Conservation (phyloP, 345 rosid species). For the Dipteronia sinensis region DNA sequence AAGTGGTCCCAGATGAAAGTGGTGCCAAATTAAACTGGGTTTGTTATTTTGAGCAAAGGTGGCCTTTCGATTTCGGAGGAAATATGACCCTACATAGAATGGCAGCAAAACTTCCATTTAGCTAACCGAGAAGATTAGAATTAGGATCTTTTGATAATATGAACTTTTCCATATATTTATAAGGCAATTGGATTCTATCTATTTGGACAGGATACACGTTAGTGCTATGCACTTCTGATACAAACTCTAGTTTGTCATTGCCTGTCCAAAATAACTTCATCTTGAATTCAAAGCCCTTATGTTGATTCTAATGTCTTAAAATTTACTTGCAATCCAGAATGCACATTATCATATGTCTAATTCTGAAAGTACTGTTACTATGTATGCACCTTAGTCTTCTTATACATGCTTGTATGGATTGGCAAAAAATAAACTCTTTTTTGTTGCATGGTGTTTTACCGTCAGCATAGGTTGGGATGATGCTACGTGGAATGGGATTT, state of each 20-base stretch:
- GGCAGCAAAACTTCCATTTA: neutral
- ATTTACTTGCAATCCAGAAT: neutral
- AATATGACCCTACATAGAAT: constrained; percentile 10
- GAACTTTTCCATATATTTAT: neutral
- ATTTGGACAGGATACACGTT: neutral
- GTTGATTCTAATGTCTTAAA: constrained; percentile 4
- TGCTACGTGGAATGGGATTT: constrained; percentile 98
- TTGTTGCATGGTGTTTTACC: constrained; percentile 29
- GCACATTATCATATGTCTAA: neutral
- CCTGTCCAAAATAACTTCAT: neutral
- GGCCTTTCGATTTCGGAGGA: neutral
- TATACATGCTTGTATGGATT: constrained; percentile 12
- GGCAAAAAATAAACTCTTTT: constrained; percentile 18
- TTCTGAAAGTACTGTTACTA: neutral
- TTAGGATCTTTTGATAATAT: neutral
- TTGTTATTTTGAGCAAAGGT: neutral
- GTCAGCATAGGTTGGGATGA: constrained; percentile 92
- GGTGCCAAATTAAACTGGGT: neutral
- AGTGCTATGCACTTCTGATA: neutral
- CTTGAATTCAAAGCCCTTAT: neutral
- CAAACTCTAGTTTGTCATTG: constrained; percentile 2
- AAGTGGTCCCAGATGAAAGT: too few species aligned
- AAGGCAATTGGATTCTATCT: neutral
- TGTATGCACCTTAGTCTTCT: neutral
- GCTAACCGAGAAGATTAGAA: neutral